Base-by-base conservation (phyloP, 371 early-diverging fungal species). In the Capillidium rhysosporum region DNA sequence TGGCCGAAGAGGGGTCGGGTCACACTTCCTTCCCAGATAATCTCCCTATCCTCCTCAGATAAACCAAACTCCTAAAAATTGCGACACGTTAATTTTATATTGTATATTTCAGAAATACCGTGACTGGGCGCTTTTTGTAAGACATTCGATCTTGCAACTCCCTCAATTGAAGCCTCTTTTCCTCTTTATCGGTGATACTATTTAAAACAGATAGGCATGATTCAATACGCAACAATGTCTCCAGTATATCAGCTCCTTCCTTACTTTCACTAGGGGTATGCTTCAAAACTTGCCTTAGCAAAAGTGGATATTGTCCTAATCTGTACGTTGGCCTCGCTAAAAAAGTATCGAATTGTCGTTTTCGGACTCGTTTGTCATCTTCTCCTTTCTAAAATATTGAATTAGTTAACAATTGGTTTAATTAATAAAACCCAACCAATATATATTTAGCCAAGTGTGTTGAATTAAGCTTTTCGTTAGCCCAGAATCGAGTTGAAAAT, bases 61-160 rank as follows among this genome's bases (percentile, higher is more conserved):
- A 47, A 26, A 16, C 47, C 47, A 47, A 47, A 47, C 23, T 20
- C 16, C 47, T 47, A 47, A 25, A 16, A 23, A 18, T 12, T 25
- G 14, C n/a, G 4, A 47, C 34, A 12, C 12, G 12, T 7, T 7
- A 34, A 34, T 4, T 12, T 34, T 12, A 34, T 7, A 34, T 7
- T 7, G 12, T 34, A 34, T 34, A 34, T 34, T 7, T 18, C 21
- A 43, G 18, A 16, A 14, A 7, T 47, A 47, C 47, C 24, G 24
- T 25, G 4, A 47, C 23, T 16, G 10, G 18, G 25, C 47, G 18
- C 10, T 24, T 26, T 18, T 47, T 47, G 26, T 47, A 47, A 29
- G 23, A 47, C 47, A 47, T 47, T 7, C 47, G 47, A 47, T 47
- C 47, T 18, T 47, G 47, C 16, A 47, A 18, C 23, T 47, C 47